Evolutionary conservation across 2,329 filamentous ascomycete species (phyloP), one percentile per base, ranked within the genome.

Genomic region (Trichoderma lentiforme): DNA sequence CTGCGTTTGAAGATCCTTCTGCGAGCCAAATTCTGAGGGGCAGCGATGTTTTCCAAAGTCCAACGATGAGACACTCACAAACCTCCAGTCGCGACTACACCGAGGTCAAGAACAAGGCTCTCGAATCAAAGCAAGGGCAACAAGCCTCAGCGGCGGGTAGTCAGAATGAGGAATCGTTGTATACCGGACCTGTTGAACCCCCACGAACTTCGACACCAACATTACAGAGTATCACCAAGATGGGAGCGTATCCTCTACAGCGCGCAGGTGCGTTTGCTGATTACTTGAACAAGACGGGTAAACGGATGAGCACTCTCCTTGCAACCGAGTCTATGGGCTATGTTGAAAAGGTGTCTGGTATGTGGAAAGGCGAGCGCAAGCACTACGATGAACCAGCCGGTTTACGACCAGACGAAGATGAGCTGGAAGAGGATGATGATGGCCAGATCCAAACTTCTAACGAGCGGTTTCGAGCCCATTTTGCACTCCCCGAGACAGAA

Each of bases 301-400:
- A 93, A 75, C 90, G 90, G 39, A 93, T 98, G 90, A 93, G 93
- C 73, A 93, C 86, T 32, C 83, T 97, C 9, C 83, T 98, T 60
- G 93, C 95, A 7, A 93, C 92, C 0, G 95, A 98, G 80, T 97
- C 95, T 0, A 97, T 97, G 91, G 94, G 94, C 2, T 98, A 98
- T 79, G 92, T 97, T 36, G 95, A 97, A 78, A 98, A 98, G 81
- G 95, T 98, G 0, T 97, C 95, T 0, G 95, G 94, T 47, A 98
- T 98, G 93, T 96, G 96, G 90, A 93, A 94, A 75, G 96, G 96
- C 39, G 93, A 93, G 14, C 91, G 92, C 76, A 94, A 92, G 77
- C 95, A 98, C 81, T 99, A 98, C 77, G 90, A 92, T 64, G 92
- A 89, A 57, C 85, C 86, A 3, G 80, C 83, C 58, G 86, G 83